Base-by-base conservation (phyloP, 2,329 filamentous ascomycete species). In the Sarocladium kiliense region DNA sequence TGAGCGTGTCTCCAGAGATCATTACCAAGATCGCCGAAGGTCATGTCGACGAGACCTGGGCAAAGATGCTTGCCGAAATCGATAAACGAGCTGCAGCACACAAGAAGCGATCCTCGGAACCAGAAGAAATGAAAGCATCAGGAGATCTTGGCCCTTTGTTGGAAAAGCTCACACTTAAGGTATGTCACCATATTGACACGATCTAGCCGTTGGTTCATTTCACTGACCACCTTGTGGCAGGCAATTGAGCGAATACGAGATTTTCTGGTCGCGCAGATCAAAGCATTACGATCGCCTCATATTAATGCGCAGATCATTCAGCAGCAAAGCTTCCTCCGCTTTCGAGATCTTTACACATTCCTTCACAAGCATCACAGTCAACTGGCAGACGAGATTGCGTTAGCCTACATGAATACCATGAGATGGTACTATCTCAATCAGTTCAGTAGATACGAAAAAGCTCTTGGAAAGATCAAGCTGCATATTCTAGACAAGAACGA, bases 301-400 rank as follows among this genome's bases (percentile, higher is more conserved):
- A 96, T 97, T 69, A 97, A 99, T 68, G 91, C 93, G 2, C 94
- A 99, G 68, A 88, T 97, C 56, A 92, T 99, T 50, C 94, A 99
- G 68, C 91, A 97, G 65, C 90, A 96, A 66, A 89, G 87, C 57
- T 91, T 99, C 63, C 75, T 97, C 50, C 87, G 84, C 62, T 96
- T 91, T 74, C 96, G 90, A 68, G 91, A 96, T 32, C 75, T 97
- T 0, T 99, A 87, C 70, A 79, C 83, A 5, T 99, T 97, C 66
- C 78, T 99, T 30, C 85, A 90, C 57, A 86, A 83, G 62, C 88
- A 93, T 61, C 91, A 97, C 64, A 77, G 88, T 1, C 79, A 83
- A n/a, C 82, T 99, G 5, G 91, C 90, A 9, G 87, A 92, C 54
- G 90, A 99, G 70, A 96, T 99, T 60, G 86, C 86, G 9, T 88